These are phyloP conservation scores for Aegilops umbellulata DNA, from an alignment of 176 grass and related monocot genomes.

Conservation along the genomic window DNA sequence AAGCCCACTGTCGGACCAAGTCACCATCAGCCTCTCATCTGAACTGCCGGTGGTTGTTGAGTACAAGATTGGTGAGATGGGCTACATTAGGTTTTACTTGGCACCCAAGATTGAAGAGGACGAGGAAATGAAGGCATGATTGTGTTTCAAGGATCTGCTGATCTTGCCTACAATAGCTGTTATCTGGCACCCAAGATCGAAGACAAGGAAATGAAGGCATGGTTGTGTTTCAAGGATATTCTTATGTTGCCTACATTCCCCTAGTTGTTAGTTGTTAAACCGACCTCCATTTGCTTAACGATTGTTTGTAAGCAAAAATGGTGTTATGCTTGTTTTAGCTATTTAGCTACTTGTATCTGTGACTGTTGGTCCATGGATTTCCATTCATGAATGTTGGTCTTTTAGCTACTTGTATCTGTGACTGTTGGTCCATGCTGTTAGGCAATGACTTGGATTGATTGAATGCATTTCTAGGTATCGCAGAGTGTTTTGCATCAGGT, in stretches of 20 bases:
- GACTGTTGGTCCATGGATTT: slow-evolving; percentile 25
- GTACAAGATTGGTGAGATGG: slow-evolving; percentile 94
- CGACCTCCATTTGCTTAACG: neutral
- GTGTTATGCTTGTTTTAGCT: slow-evolving; percentile 24
- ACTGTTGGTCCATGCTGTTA: neutral
- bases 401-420: neutral
- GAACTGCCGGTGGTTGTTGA: slow-evolving; percentile 88
- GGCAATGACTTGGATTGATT: neutral
- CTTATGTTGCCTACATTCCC: neutral
- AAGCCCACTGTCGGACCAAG: slow-evolving; percentile 61
- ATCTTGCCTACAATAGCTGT: neutral
- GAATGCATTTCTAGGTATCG: slow-evolving; percentile 37
- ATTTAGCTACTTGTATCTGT: slow-evolving; percentile 28
- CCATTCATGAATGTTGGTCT: neutral
- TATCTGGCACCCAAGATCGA: slow-evolving; percentile 90
- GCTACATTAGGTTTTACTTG: slow-evolving; percentile 77
- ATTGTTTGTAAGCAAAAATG: slow-evolving; percentile 7
- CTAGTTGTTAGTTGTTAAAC: neutral
- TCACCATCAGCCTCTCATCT: slow-evolving; percentile 81
- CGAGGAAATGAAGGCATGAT: slow-evolving; percentile 76
- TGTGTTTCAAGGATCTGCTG: neutral
- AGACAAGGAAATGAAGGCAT: slow-evolving; percentile 76
- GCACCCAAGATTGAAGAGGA: slow-evolving; percentile 96
- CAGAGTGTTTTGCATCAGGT: slow-evolving; percentile 35
- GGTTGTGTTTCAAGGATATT: neutral